Conservation (phyloP, 176 grass and related monocot genomes). For the Typha latifolia region DNA sequence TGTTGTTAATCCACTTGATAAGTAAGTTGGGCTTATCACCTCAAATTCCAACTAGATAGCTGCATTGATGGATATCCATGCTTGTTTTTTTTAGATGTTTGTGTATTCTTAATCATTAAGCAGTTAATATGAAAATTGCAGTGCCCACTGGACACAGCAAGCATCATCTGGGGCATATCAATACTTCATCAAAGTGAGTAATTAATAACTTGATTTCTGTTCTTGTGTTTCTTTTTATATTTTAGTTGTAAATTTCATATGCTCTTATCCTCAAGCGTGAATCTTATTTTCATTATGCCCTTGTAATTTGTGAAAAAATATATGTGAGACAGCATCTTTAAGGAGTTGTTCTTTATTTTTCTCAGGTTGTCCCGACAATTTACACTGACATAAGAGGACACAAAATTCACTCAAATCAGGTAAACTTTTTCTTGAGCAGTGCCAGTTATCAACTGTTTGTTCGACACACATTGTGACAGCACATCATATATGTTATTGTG, state of each 20-base stretch:
- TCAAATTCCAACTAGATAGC: neutral
- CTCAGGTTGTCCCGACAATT: slow-evolving; percentile 91
- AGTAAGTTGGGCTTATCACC: slow-evolving; percentile 30
- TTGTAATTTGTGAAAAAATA: too few relatives aligned
- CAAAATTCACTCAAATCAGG: slow-evolving; percentile 79
- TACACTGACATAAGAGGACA: slow-evolving; percentile 64
- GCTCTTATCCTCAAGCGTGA: neutral
- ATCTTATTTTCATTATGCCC: too few relatives aligned
- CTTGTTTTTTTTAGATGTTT: neutral
- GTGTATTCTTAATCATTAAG: neutral
- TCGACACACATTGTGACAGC: neutral
- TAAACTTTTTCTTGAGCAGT: slow-evolving; percentile 22
- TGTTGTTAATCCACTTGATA: slow-evolving; percentile 85
- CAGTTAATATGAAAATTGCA: slow-evolving; percentile 27
- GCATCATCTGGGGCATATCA: slow-evolving; percentile 81
- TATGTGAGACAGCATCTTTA: neutral
- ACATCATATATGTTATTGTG: slow-evolving; percentile 6
- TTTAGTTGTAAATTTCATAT: neutral
- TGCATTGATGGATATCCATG: too few relatives aligned
- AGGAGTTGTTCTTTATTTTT: neutral
- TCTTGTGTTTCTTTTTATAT: neutral
- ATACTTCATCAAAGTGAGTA: slow-evolving; percentile 86
- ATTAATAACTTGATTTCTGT: slow-evolving; percentile 16
- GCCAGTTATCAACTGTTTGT: slow-evolving; percentile 14
- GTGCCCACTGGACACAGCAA: slow-evolving; percentile 69